Evolutionary conservation across 2,329 filamentous ascomycete genomes (phyloP).

Genomic region (Fusarium anthophilum): DNA sequence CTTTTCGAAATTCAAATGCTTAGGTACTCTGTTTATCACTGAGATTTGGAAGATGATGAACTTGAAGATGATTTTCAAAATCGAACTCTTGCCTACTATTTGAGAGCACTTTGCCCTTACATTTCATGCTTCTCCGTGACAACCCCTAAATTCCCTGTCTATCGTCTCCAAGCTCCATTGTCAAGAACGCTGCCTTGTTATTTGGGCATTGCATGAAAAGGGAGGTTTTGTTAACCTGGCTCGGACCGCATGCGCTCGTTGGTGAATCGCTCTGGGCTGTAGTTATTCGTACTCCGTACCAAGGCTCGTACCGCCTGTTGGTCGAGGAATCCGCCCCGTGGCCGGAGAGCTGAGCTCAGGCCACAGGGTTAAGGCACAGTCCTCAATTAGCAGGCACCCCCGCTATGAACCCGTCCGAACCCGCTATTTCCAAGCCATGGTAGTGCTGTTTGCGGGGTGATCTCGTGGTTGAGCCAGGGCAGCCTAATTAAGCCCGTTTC

Average conservation of each 20-base stretch:
- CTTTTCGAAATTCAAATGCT: neutral
- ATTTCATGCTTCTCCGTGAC: neutral
- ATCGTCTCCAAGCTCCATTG: neutral
- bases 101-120: neutral
- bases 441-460: conserved; percentile 35
- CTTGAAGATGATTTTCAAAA: neutral
- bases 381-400: conserved; percentile 12
- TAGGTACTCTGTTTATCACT: neutral
- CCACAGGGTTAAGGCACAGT: neutral
- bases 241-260: neutral
- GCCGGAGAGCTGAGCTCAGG: neutral
- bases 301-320: neutral
- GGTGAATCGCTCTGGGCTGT: neutral
- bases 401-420: conserved; percentile 17
- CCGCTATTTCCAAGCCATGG: conserved; percentile 21
- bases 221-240: neutral
- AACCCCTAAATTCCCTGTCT: neutral
- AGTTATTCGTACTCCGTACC: neutral
- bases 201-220: neutral
- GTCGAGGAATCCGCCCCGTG: neutral
- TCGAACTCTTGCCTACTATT: neutral
- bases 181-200: neutral
- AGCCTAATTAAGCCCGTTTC: conserved; percentile 24
- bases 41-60: neutral
- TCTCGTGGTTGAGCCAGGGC: conserved; percentile 25